Base-by-base conservation (phyloP, 2,329 filamentous ascomycete genomes). In the Malbranchea cinnamomea region DNA sequence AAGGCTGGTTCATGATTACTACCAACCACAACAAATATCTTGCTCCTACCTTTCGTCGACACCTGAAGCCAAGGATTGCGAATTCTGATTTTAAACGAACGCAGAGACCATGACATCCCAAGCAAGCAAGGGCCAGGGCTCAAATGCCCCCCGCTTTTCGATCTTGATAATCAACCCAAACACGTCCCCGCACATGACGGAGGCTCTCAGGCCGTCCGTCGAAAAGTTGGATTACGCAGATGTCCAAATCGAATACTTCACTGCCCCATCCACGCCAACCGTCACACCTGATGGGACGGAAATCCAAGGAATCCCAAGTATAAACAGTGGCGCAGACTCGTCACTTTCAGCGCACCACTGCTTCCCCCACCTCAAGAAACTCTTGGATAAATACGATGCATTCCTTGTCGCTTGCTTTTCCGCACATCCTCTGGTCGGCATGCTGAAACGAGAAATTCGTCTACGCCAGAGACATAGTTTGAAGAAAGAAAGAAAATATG, bases 401-500 rank as follows among this genome's bases (percentile, higher is more conserved):
- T 75, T 91, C 37, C 65, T 94, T 1, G 68, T 94, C 2, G 84
- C 84, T 12, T 94, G 87, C 57, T 95, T 82, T 59, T 89, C 80
- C 36, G 72, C 78, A 1, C 84, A 94, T 47, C 74, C 78, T 0
- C 66, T 94, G 0, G 80, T 92, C 0, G 52, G 62, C 0, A 52
- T 65, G 28, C 57, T 92, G 7, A 63, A 63, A 35, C n/a, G 39
- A 55, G n/a, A 45, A 58, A 9, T 52, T 60, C 8, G 39, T 47
- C 1, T 44, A 50, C 30, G 53, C 50, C 4, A 29, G 39, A 12
- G 32, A 32, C 12, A 17, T 9, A 21, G 13, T 14, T 33, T 23
- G n/a, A 28, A 29, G 14, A n/a, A 36, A 24, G 9, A 40, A 6
- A 51, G 49, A 35, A 68, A 58, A 52, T 67, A 71, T 19, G 75